A percentile compares a stretch with the other conserved stretches of the same genome.
phyloP scores from a whole-genome alignment of 441 rosid species.

The Arabidopsis hybrid region DNA sequence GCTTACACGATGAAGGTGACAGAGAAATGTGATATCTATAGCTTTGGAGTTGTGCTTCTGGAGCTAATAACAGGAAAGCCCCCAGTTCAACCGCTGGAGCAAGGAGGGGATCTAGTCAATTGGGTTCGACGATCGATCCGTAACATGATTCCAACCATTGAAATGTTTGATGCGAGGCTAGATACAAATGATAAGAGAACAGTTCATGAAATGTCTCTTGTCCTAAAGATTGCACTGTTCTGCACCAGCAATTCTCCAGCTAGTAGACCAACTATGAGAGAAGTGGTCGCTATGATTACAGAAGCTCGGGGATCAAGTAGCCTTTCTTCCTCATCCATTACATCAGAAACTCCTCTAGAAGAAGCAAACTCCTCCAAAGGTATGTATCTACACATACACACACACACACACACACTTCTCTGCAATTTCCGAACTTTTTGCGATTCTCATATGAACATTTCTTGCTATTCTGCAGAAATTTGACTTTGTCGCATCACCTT shows the following conservation, averaged over 20 bases:
- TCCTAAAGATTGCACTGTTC: constrained; percentile 66
- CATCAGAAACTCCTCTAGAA: constrained; percentile 56
- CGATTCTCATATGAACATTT: constrained; percentile 17
- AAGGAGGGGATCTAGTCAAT: constrained; percentile 61
- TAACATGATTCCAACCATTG: constrained; percentile 46
- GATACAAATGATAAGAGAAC: constrained; percentile 47
- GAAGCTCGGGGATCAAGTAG: constrained; percentile 53
- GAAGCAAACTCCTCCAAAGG: constrained; percentile 45
- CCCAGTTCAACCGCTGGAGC: constrained; percentile 67
- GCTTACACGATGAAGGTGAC: constrained; percentile 78
- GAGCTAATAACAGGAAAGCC: constrained; percentile 63
- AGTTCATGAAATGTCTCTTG: constrained; percentile 54
- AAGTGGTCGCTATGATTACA: constrained; percentile 62
- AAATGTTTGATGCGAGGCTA: constrained; percentile 56
- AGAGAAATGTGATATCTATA: constrained; percentile 66
- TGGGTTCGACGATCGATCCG: constrained; percentile 62
- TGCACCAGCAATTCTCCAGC: constrained; percentile 59
- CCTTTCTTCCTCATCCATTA: constrained; percentile 43
- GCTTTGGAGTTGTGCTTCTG: constrained; percentile 66
- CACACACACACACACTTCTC: background rate
- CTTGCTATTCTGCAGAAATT: constrained; percentile 36
- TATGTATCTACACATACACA: constrained; percentile 16
- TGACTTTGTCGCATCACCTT: constrained; percentile 41
- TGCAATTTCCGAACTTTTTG: background rate
- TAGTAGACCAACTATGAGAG: constrained; percentile 65